Conservation (phyloP, 2,329 filamentous ascomycete genomes). For the Xenoacremonium recifei region DNA sequence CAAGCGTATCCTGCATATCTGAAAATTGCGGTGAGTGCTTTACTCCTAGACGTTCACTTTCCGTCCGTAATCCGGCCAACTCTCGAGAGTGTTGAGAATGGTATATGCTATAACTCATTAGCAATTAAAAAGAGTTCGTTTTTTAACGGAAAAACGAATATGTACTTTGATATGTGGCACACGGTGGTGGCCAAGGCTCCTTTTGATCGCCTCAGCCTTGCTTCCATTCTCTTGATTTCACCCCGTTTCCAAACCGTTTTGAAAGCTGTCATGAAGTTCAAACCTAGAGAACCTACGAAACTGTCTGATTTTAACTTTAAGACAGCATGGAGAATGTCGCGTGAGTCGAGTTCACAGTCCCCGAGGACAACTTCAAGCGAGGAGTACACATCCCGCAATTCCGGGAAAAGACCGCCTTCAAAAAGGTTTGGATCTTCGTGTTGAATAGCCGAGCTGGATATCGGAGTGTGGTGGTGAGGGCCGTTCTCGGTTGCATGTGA, state of each 20-base stretch:
- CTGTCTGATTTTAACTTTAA: background rate
- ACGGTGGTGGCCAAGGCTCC: too few relatives aligned
- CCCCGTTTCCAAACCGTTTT: constrained; percentile 2
- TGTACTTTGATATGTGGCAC: too few relatives aligned
- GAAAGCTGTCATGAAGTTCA: background rate
- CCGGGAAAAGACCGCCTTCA: background rate
- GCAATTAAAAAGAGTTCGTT: too few relatives aligned
- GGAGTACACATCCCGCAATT: constrained; percentile 4
- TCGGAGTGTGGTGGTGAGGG: background rate
- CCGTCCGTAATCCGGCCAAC: too few relatives aligned
- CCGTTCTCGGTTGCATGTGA: background rate
- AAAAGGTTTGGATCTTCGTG: background rate
- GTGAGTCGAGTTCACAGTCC: background rate
- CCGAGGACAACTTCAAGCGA: constrained; percentile 1
- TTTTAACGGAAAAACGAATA: too few relatives aligned
- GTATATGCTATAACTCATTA: too few relatives aligned
- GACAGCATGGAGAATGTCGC: background rate
- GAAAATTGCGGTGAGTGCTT: too few relatives aligned
- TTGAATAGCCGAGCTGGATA: background rate
- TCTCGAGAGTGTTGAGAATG: too few relatives aligned
- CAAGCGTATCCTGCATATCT: too few relatives aligned
- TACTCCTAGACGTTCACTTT: too few relatives aligned
- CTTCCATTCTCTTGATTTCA: constrained; percentile 2
- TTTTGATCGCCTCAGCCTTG: constrained; percentile 1
- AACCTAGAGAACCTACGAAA: background rate